Conservation (phyloP, 192 early-diverging fungal species). For the Coemansia sp. region DNA sequence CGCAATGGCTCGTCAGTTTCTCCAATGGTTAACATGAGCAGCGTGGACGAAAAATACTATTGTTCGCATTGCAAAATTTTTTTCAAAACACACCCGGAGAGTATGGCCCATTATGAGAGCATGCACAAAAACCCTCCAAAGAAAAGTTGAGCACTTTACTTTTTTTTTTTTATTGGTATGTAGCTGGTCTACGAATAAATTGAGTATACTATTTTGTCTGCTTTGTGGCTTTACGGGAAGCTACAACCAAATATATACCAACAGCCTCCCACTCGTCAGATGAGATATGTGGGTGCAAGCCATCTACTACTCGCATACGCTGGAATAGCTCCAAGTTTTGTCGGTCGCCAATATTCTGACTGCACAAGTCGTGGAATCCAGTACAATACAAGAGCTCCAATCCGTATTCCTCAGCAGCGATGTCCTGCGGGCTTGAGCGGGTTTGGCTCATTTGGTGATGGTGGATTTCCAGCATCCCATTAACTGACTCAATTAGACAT, state of each 20-base stretch:
- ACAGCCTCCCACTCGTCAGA: constrained; percentile 93
- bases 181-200: background rate
- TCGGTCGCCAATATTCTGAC: constrained; percentile 58
- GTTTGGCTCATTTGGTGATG: background rate
- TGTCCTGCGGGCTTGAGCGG: constrained; percentile 8
- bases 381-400: constrained; percentile 75
- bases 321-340: constrained; percentile 67
- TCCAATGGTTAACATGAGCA: constrained; percentile 4
- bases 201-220: no score
- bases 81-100: constrained; percentile 17
- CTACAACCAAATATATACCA: constrained; percentile 56
- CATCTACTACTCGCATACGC: constrained; percentile 81
- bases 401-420: constrained; percentile 63
- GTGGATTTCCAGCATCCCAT: no score
- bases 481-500: no score
- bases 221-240: constrained; percentile 17
- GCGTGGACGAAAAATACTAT: background rate
- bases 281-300: constrained; percentile 62
- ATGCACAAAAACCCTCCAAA: no score
- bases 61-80: constrained; percentile 14
- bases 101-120: constrained; percentile 52
- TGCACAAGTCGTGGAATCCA: constrained; percentile 83
- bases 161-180: background rate
- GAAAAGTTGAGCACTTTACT: no score
- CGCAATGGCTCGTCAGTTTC: background rate